A percentile compares a stretch with the other conserved stretches of the same genome.
phyloP scores from a whole-genome alignment of 2,329 filamentous ascomycete genomes.

The Colletotrichum cordylinicola region DNA sequence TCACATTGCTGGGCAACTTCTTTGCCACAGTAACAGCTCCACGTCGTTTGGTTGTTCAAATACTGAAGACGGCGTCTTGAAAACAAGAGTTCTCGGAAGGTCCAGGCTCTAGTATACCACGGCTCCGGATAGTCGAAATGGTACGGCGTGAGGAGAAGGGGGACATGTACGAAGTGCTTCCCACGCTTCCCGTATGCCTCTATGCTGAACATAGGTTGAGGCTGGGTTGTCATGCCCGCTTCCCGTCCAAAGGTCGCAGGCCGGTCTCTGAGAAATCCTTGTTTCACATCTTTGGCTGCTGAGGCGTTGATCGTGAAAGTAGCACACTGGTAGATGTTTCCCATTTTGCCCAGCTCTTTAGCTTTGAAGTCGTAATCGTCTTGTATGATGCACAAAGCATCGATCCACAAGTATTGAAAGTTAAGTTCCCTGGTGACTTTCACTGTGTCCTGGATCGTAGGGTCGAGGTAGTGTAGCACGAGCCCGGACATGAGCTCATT shows the following conservation, averaged over 20 bases:
- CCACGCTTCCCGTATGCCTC: background rate
- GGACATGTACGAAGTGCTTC: background rate
- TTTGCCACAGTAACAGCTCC: background rate
- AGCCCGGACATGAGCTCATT: background rate
- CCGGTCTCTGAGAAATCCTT: background rate
- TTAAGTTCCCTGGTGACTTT: background rate
- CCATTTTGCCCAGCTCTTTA: background rate
- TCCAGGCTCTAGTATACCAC: background rate
- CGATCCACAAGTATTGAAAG: background rate
- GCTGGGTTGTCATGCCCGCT: background rate
- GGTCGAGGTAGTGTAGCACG: background rate
- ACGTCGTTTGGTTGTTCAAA: background rate
- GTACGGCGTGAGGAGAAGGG: background rate
- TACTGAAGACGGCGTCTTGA: background rate
- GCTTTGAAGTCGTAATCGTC: background rate
- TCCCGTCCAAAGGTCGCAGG: background rate
- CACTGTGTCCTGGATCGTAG: background rate
- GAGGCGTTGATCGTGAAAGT: background rate
- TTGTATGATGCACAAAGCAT: background rate
- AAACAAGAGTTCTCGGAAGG: background rate
- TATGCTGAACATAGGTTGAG: background rate
- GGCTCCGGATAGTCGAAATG: background rate
- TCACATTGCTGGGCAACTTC: background rate
- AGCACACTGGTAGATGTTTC: background rate
- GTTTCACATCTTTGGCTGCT: background rate